Conservation (phyloP, 1,139 yeast species). For the Tardiomyces blankii region DNA sequence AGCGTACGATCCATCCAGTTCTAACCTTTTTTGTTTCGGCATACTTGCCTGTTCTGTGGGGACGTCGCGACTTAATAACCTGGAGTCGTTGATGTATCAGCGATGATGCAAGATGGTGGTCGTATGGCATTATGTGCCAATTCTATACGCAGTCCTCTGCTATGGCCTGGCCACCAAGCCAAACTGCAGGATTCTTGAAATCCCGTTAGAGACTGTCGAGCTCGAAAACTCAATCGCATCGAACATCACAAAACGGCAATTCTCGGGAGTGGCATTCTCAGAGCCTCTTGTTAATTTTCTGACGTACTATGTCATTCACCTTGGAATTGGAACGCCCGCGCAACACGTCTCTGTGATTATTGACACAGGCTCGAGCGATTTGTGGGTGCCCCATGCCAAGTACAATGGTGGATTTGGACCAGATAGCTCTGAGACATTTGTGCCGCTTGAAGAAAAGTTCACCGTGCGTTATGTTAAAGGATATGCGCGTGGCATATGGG, state of each 20-base stretch:
- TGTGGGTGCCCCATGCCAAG: slow-evolving; percentile 16
- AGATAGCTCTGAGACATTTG: not conserved
- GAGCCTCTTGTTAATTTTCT: slow-evolving; percentile 7
- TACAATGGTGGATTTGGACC: not conserved
- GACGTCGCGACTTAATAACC: too few species aligned
- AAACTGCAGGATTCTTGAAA: not conserved
- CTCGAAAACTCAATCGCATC: not conserved
- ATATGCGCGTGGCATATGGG: slow-evolving; percentile 18
- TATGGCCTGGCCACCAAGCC: too few species aligned
- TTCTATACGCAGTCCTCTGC: too few species aligned
- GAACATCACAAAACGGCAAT: not conserved
- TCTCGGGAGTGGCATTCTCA: not conserved
- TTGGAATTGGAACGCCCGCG: slow-evolving; percentile 33
- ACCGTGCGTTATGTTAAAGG: slow-evolving; percentile 17
- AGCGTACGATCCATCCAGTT: too few species aligned
- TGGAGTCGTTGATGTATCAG: too few species aligned
- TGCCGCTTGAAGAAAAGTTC: slow-evolving; percentile 8
- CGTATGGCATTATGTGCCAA: too few species aligned
- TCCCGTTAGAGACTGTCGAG: not conserved
- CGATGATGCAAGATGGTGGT: too few species aligned
- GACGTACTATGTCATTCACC: slow-evolving; percentile 20
- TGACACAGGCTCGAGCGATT: slow-evolving; percentile 25
- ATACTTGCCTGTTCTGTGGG: too few species aligned
- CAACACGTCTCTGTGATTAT: slow-evolving; percentile 13
- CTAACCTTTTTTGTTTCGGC: too few species aligned